Percentiles rank a stretch among this genome's conserved stretches.
Conservation (phyloP, 345 rosid species). For the Citrus trifoliata region DNA sequence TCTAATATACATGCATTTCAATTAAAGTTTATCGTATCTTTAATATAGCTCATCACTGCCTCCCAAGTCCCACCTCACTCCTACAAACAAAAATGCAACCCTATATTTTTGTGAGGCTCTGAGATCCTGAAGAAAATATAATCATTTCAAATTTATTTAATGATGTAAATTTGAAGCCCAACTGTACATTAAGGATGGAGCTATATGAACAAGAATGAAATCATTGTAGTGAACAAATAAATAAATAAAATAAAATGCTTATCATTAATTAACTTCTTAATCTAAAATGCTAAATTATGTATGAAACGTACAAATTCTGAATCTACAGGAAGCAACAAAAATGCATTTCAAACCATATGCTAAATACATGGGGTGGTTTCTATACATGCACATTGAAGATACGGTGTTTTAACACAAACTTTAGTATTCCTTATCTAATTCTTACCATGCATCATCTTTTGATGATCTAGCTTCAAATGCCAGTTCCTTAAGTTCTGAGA, state of each 20-base stretch:
- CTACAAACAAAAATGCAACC: neutral
- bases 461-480: conserved; percentile 77
- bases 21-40: neutral
- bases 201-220: neutral
- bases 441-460: conserved; percentile 76
- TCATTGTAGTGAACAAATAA: neutral
- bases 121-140: neutral
- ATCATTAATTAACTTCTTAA: neutral
- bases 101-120: neutral
- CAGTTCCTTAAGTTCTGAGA: conserved; percentile 51
- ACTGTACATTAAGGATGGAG: neutral
- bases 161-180: no score
- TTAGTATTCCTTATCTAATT: neutral
- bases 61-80: neutral
- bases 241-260: neutral
- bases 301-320: neutral
- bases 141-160: no score
- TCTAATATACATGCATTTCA: neutral
- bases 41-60: neutral
- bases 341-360: neutral
- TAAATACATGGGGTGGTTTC: no score
- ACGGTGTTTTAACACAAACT: neutral
- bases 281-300: neutral
- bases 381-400: neutral
- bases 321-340: neutral